Percentiles rank a stretch among this genome's conserved stretches.
Conservation (phyloP, 176 grass and related monocot species). For the Carex scoparia region DNA sequence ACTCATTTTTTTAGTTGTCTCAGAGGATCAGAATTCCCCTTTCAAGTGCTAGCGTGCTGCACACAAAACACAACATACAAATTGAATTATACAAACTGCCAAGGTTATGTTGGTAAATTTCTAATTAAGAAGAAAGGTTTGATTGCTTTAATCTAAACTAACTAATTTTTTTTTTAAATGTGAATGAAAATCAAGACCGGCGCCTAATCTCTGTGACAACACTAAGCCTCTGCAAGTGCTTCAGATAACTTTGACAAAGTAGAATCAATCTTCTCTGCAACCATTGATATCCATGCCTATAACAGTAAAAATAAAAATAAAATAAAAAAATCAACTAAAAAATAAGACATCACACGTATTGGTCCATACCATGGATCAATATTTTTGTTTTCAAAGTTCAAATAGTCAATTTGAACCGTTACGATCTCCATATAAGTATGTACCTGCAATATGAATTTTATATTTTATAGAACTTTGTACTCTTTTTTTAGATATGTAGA, state of each 20-base stretch:
- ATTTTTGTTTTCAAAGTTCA: no score
- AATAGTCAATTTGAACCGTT: no score
- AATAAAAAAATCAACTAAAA: neutral
- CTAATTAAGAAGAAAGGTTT: neutral
- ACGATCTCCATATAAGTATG: no score
- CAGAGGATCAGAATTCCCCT: no score
- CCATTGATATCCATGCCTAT: slow-evolving; percentile 85
- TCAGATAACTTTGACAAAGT: slow-evolving; percentile 54
- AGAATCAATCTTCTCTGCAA: slow-evolving; percentile 79
- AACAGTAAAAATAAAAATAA: neutral
- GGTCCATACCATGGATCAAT: no score
- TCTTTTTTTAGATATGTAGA: no score
- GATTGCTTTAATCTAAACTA: neutral
- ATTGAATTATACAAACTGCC: neutral
- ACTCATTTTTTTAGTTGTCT: no score
- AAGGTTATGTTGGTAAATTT: neutral
- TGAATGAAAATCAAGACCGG: neutral
- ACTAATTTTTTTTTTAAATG: neutral
- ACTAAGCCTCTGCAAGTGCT: neutral
- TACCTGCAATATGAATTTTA: no score
- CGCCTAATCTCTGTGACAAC: neutral
- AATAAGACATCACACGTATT: no score
- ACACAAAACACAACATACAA: neutral
- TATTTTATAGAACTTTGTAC: no score
- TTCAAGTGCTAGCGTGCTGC: neutral